Evolutionary conservation across 805 yeast species (phyloP).

Genomic region (Candida berthetii): DNA sequence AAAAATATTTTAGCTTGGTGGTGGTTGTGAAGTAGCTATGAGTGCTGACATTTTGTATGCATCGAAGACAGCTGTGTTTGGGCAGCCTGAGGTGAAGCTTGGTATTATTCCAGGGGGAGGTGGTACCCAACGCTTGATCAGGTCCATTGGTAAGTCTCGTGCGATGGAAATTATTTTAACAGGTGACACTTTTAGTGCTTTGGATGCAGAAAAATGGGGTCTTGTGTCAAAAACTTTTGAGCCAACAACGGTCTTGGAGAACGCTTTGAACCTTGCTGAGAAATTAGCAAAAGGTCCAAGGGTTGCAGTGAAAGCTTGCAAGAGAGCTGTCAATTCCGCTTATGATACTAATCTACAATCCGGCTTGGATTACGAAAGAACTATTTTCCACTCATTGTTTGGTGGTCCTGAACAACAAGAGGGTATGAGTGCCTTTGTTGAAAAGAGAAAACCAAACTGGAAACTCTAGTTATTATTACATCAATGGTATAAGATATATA

Average conservation of each 20-base stretch:
- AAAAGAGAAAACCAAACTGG: conserved; percentile 32
- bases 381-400: conserved; percentile 38
- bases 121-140: conserved; percentile 44
- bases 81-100: conserved; percentile 49
- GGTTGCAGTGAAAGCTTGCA: conserved; percentile 38
- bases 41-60: conserved; percentile 41
- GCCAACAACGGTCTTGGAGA: conserved; percentile 30
- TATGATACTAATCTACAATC: conserved; percentile 27
- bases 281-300: conserved; percentile 34
- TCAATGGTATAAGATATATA: neutral
- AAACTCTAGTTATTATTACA: neutral
- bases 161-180: conserved; percentile 45
- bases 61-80: conserved; percentile 40
- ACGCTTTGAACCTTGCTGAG: conserved; percentile 38
- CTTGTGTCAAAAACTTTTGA: conserved; percentile 36
- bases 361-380: conserved; percentile 37
- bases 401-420: conserved; percentile 41
- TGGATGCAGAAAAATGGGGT: conserved; percentile 42
- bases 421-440: conserved; percentile 47
- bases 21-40: conserved; percentile 54
- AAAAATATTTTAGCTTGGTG: conserved; percentile 31
- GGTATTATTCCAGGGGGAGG: conserved; percentile 50
- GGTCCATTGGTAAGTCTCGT: conserved; percentile 41
- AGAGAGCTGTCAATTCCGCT: conserved; percentile 36
- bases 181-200: conserved; percentile 36